Evolutionary conservation across 306 rosid genomes (phyloP), one percentile per base, ranked within the genome.

Genomic region (Begonia masoniana): DNA sequence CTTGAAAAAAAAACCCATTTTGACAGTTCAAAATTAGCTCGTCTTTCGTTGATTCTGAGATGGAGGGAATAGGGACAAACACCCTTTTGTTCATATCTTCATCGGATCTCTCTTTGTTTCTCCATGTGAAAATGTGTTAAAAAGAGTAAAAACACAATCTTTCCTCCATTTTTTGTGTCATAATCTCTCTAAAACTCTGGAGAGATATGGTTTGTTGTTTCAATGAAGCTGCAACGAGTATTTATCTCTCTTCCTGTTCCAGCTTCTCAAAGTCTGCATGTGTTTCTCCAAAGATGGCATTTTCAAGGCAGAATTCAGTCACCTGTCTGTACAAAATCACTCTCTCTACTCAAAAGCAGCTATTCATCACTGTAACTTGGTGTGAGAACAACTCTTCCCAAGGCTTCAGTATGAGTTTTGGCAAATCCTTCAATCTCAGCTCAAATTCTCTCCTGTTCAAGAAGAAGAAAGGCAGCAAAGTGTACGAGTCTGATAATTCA

Each of bases 131-230:
- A 26, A 26, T 26, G 35, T 26, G 6, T 26, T 26, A 3, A 26
- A 26, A 26, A 26, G 35, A 26, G 35, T 26, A 3, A 26, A 26
- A 26, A 26, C 35, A 26, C 35, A 6, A 26, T 26, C 35, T 26
- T 26, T 26, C 4, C 35, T 26, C 35, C 35, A 26, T 26, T 26
- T 26, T 26, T 26, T 26, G 35, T 26, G 35, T 6, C 35, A 31
- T 31, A 31, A 31, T 50, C 5, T 14, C 51, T 12, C 36, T 61
- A 65, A 54, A 65, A 85, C 86, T 26, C 35, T 3, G 6, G 94
- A 91, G 95, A 70, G 88, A 79, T 63, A 63, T 77, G 2, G 68
- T 81, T 16, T 81, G 95, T 26, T 92, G 99, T 71, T 81, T 92
- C 39, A 79, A 77, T 60, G 99, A 86, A 36, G 77, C 74, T 64